phyloP scores from a whole-genome alignment of 2,329 filamentous ascomycete genomes.

The Keithomyces neogunnii region DNA sequence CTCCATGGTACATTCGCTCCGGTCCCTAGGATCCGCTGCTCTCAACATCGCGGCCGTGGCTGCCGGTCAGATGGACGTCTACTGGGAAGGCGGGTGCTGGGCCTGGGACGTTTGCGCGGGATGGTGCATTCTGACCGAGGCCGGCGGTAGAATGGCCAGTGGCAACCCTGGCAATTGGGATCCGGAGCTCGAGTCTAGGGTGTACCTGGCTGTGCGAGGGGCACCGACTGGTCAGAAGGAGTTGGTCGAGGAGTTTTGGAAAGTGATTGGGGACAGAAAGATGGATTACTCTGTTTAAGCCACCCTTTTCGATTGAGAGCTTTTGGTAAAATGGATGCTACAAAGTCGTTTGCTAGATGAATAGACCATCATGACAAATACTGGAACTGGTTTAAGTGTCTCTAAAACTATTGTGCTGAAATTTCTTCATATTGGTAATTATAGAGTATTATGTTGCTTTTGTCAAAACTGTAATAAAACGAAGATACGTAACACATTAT shows the following conservation, averaged over 20 bases:
- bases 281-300: constrained; percentile 36
- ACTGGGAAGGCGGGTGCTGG: constrained; percentile 81
- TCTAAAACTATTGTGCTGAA: no score
- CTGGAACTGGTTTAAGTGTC: no score
- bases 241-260: constrained; percentile 58
- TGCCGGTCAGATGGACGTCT: constrained; percentile 61
- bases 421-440: no score
- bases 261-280: constrained; percentile 43
- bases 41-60: constrained; percentile 68
- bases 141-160: constrained; percentile 63
- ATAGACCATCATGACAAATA: no score
- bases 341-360: no score
- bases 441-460: no score
- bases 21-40: constrained; percentile 65
- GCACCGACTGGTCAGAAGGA: constrained; percentile 52
- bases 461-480: no score
- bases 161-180: constrained; percentile 68
- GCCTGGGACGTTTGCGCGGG: constrained; percentile 80
- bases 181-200: constrained; percentile 47
- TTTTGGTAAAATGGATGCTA: no score
- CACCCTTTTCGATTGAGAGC: no score
- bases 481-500: no score
- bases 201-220: constrained; percentile 55
- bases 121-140: constrained; percentile 68
- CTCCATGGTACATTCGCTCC: constrained; percentile 66